Percentiles rank a stretch among this genome's conserved stretches.
Conservation (phyloP, 1,284 basidiomycete genomes). For the Austroboletus novae-zelandiae region DNA sequence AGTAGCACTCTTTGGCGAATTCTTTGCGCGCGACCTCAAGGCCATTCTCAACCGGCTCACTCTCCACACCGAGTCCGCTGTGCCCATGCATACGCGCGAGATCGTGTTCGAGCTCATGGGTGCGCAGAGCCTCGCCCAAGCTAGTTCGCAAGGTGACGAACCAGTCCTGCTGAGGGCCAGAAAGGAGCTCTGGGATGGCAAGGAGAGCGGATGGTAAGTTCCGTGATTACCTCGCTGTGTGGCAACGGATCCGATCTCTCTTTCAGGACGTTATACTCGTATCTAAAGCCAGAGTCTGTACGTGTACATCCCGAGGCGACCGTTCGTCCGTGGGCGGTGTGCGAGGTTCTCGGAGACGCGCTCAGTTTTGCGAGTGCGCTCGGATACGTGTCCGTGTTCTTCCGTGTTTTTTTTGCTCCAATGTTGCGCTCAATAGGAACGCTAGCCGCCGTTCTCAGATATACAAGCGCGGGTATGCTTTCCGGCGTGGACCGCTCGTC, state of each 20-base stretch:
- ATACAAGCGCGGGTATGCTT: constrained; percentile 75
- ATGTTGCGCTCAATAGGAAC: constrained; percentile 6
- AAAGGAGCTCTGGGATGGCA: constrained; percentile 60
- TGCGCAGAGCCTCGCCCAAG: constrained; percentile 55
- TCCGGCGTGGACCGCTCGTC: constrained; percentile 62
- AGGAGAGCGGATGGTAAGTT: constrained; percentile 53
- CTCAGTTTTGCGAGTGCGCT: constrained; percentile 72
- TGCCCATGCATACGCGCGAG: constrained; percentile 67
- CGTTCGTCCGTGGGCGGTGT: constrained; percentile 76
- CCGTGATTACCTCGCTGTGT: background rate
- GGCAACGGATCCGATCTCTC: constrained; percentile 5
- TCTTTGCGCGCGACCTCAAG: constrained; percentile 58
- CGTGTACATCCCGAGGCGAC: constrained; percentile 79
- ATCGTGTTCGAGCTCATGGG: constrained; percentile 74
- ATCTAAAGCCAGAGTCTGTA: constrained; percentile 73
- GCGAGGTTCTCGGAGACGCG: constrained; percentile 72
- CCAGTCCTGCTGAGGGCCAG: constrained; percentile 70
- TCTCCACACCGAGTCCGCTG: constrained; percentile 69
- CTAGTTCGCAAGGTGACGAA: constrained; percentile 45
- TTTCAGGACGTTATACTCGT: constrained; percentile 68
- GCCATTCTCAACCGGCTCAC: constrained; percentile 74
- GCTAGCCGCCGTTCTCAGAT: constrained; percentile 68
- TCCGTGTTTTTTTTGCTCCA: constrained; percentile 1
- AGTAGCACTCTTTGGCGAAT: constrained; percentile 76
- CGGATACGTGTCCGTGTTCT: constrained; percentile 59